Percentiles rank a stretch among this genome's conserved stretches.
Conservation (phyloP, 2,329 filamentous ascomycete species). For the Talaromyces sp. region DNA sequence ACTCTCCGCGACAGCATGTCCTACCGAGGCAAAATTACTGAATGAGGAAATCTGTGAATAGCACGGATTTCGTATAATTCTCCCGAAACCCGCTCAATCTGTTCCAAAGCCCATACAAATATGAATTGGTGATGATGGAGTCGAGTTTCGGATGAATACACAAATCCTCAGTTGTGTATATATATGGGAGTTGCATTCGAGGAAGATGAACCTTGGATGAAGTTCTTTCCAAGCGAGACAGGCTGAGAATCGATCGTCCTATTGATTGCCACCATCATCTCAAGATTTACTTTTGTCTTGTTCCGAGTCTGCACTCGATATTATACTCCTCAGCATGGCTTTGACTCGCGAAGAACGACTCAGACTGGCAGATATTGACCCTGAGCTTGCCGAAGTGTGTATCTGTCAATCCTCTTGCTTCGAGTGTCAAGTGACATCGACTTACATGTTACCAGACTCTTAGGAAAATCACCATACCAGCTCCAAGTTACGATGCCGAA, state of each 20-base stretch:
- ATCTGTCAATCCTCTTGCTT: not conserved
- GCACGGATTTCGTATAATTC: not conserved
- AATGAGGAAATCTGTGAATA: not conserved
- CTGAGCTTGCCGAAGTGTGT: slow-evolving; percentile 27
- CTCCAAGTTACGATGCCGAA: not conserved
- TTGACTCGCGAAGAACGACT: slow-evolving; percentile 24
- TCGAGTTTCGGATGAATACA: not conserved
- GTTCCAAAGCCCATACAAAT: not conserved
- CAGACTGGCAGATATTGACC: slow-evolving; percentile 28
- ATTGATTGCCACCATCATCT: not conserved
- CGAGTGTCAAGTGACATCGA: not conserved
- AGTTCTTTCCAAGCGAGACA: not conserved
- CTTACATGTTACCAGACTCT: not conserved
- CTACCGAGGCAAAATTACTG: not conserved
- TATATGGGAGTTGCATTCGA: not conserved
- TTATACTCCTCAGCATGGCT: not conserved
- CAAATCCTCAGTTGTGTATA: not conserved
- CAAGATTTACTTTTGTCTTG: not conserved
- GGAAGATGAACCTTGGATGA: not conserved
- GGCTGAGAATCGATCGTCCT: not conserved
- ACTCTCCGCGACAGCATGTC: not conserved
- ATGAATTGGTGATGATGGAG: not conserved
- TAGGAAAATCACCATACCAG: not conserved
- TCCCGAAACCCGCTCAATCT: not conserved
- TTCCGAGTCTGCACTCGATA: not conserved